Evolutionary conservation across 371 early-diverging fungal species (phyloP), one percentile per base, ranked within the genome.

Genomic region (Mortierella sp.): DNA sequence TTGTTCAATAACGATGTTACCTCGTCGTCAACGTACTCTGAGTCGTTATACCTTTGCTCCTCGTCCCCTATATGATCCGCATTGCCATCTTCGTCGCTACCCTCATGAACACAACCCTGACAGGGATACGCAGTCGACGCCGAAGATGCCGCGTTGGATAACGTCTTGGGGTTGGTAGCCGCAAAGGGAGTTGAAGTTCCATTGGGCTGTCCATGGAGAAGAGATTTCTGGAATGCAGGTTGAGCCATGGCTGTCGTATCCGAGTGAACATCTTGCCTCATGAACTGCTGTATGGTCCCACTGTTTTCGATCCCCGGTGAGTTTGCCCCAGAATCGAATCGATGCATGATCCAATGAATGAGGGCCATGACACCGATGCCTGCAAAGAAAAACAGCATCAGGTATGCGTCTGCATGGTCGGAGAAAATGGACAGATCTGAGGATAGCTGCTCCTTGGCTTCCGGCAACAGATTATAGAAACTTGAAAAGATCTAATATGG

Each of bases 1-100:
- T 76, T 76, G 26, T 76, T 69, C 28, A 76, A 37, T 1, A 76
- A 23, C 2, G 76, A 76, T 6, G 76, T 57, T 27, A 61, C 65
- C 50, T 76, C 76, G 21, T 76, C 76, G 14, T 76, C 76, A 2
- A 76, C 76, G 34, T 69, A 76, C 28, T 76, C 76, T 6, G 76
- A 76, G 30, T 76, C 76, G 48, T 64, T 50, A n/a, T 73, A 73
- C 6, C 50, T 56, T 23, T 56, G 61, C 11, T 66, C 67, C 26
- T 66, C 67, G n/a, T 56, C 61, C 14, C 26, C 24, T 24, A 15
- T 32, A 31, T 44, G 46, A 19, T 64, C 64, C 5, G 6, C 54
- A 4, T 27, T 43, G 11, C 39, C 49, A 14, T 53, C 54, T 6
- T 55, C 60, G 27, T 47, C 51, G 19, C 52, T 62, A 6, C 50